phyloP scores from a whole-genome alignment of 2,329 filamentous ascomycete species.

The Fusarium neocosmosporiellum region DNA sequence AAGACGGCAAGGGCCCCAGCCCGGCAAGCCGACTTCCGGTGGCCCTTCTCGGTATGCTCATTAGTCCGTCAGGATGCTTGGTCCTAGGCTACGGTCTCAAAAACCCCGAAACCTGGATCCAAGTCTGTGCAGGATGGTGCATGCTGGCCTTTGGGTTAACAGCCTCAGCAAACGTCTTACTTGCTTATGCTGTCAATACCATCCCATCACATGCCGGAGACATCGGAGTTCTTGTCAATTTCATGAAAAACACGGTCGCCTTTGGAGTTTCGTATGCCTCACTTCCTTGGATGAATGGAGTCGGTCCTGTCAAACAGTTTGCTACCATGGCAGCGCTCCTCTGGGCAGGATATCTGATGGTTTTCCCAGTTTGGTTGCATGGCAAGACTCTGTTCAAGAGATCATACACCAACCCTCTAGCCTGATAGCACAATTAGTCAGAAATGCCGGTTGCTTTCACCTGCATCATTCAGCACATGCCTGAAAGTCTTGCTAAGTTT shows the following conservation, averaged over 20 bases:
- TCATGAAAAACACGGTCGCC: constrained; percentile 4
- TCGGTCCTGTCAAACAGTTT: constrained; percentile 7
- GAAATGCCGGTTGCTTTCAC: too few species aligned
- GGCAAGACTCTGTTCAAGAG: not conserved
- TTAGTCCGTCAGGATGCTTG: constrained; percentile 7
- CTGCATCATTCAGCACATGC: too few species aligned
- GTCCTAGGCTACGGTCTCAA: not conserved
- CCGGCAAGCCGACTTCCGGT: not conserved
- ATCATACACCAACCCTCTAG: not conserved
- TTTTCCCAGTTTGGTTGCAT: constrained; percentile 5
- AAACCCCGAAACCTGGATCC: not conserved
- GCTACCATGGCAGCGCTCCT: constrained; percentile 3
- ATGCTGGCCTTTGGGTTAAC: constrained; percentile 5
- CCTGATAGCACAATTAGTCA: not conserved
- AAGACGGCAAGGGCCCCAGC: not conserved
- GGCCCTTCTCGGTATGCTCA: not conserved
- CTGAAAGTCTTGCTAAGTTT: too few species aligned
- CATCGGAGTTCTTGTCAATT: constrained; percentile 3
- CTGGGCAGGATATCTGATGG: constrained; percentile 3
- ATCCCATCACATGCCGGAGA: not conserved
- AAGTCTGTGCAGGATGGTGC: not conserved
- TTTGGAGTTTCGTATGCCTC: constrained; percentile 7
- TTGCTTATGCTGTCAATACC: constrained; percentile 3
- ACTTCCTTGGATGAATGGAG: not conserved
- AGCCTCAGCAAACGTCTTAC: constrained; percentile 4